Base-by-base conservation (phyloP, 192 early-diverging fungal genomes). In the Coemansia sp. region DNA sequence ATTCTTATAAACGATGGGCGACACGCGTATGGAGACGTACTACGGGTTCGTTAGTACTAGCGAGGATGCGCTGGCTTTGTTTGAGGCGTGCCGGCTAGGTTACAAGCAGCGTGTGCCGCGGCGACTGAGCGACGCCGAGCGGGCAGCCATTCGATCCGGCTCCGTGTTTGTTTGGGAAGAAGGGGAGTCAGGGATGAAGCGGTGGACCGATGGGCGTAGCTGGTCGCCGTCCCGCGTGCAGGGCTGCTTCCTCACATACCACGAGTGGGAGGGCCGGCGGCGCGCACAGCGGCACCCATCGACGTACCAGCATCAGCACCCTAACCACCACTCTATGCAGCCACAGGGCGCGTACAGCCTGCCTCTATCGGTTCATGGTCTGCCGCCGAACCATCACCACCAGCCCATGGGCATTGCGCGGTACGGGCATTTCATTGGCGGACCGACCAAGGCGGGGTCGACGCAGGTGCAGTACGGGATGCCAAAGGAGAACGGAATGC, bases 161-260 rank as follows among this genome's bases (percentile, higher is more conserved):
- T 91, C 93, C 5, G 88, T 95, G 26, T 96, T 93, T 83, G 89
- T 91, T 38, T 96, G 93, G 89, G 92, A 94, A 69, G 94, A 96
- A 78, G 78, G 90, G 59, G 93, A 96, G 73, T 87, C 88, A 48
- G 94, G 93, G 16, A 96, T 96, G 88, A 83, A 92, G 67, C 85
- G 94, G 37, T 96, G 94, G 94, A 95, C 94, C 0, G 94, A 96
- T 72, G 93, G 93, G 16, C 87, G 90, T 69, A 89, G 86, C 48
- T 96, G 94, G 94, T 92, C 90, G 33, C 90, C 94, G 1, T 91
- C 88, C 33, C 86, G 94, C 31, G 93, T 95, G 56, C 87, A 90
- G 36, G 94, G 94, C 24, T 90, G 88, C 53, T 95, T 95, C 70
- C 77, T 95, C 48, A 93, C 93, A 0, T 95, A 95, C 75, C 89